Evolutionary conservation across 305 asterid species (phyloP).

Genomic region (Coffea humblotiana): DNA sequence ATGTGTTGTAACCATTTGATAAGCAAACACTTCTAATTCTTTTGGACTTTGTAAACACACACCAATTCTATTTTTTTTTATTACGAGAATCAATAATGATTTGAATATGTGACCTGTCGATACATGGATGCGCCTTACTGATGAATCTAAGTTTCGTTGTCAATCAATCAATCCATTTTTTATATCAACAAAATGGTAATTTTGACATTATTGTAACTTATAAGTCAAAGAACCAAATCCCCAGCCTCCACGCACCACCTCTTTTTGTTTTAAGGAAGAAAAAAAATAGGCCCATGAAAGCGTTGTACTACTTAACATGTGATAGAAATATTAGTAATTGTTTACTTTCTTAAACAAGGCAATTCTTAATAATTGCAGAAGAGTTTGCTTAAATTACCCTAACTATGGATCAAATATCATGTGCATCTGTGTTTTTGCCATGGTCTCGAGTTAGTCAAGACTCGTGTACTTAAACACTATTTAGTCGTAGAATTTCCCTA

Average conservation of each 20-base stretch:
- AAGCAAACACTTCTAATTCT: no score
- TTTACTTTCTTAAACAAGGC: neutral
- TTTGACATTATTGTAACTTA: neutral
- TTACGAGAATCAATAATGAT: no score
- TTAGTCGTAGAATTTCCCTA: no score
- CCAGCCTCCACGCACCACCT: neutral
- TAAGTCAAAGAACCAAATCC: neutral
- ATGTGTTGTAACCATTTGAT: no score
- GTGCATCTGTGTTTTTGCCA: neutral
- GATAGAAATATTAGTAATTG: neutral
- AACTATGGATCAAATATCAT: neutral
- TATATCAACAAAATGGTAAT: no score
- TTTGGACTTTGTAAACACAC: no score
- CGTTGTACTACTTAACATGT: neutral
- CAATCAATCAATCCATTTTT: no score
- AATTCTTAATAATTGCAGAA: neutral
- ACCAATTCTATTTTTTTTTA: no score
- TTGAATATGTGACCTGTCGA: no score
- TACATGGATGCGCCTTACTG: no score
- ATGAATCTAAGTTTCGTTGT: no score
- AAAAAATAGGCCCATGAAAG: neutral
- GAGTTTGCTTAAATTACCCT: neutral
- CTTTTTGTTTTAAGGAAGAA: neutral
- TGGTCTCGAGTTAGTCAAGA: neutral
- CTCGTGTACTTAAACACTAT: neutral